Percentiles rank a stretch among this genome's conserved stretches.
Conservation (phyloP, 2,329 filamentous ascomycete species). For the Monosporascus sp. region DNA sequence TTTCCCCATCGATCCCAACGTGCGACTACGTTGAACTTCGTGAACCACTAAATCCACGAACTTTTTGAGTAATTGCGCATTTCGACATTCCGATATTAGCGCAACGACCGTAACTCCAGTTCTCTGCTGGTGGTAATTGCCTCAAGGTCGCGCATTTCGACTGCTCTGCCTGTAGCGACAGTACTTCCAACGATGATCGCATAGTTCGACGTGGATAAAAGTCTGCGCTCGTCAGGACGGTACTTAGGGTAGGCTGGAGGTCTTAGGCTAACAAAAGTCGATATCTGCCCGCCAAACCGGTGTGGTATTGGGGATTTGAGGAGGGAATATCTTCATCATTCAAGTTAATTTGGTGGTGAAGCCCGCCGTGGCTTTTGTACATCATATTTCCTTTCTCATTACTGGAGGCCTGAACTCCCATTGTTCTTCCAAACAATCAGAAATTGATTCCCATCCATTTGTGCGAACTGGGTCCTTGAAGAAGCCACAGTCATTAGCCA, state of each 20-base stretch:
- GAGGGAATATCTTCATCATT: slow-evolving; percentile 13
- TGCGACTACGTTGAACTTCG: no score
- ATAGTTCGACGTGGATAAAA: neutral
- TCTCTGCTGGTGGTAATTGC: no score
- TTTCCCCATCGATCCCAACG: neutral
- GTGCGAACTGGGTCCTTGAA: slow-evolving; percentile 26
- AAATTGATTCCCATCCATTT: slow-evolving; percentile 30
- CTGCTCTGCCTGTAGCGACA: neutral
- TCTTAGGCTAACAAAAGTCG: neutral
- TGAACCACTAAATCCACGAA: neutral
- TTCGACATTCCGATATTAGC: neutral
- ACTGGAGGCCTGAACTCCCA: slow-evolving; percentile 21
- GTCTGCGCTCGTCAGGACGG: neutral
- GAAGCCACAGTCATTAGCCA: slow-evolving; percentile 13
- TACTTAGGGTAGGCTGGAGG: neutral
- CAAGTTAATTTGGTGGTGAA: slow-evolving; percentile 24
- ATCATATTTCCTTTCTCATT: slow-evolving; percentile 24
- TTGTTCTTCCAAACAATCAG: slow-evolving; percentile 30
- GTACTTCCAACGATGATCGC: neutral
- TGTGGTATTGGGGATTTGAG: neutral
- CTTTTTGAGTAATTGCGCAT: neutral
- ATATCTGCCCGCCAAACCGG: neutral
- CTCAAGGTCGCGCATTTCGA: neutral
- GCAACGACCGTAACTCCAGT: no score
- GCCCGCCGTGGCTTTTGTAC: slow-evolving; percentile 29